Evolutionary conservation across 768 basidiomycete species (phyloP).

Genomic region (Naganishia kalamii): DNA sequence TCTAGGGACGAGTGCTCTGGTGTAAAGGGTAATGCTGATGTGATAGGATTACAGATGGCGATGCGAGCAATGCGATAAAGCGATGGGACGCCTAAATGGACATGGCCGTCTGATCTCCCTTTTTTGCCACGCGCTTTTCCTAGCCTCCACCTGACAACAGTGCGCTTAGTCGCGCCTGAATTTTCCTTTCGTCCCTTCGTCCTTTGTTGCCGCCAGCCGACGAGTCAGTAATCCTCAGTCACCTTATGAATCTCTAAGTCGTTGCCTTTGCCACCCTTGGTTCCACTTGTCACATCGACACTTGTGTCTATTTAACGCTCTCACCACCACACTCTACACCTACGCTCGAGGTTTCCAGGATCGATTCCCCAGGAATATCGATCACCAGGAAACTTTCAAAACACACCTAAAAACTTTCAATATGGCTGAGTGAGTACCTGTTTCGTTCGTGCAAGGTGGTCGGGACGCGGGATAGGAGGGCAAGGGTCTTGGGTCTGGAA

Average conservation of each 20-base stretch:
- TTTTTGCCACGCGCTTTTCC: no score
- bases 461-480: background rate
- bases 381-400: constrained; percentile 17
- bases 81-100: no score
- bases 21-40: no score
- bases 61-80: no score
- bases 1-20: no score
- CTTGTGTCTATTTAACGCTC: constrained; percentile 4
- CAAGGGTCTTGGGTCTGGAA: background rate
- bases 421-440: constrained; percentile 15
- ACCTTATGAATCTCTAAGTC: constrained; percentile 24
- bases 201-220: background rate
- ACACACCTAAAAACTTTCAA: constrained; percentile 5
- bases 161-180: no score
- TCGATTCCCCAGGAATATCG: constrained; percentile 15
- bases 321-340: background rate
- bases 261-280: background rate
- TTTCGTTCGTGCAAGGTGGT: background rate
- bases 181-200: no score
- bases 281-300: background rate
- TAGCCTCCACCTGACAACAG: no score
- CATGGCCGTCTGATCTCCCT: no score
- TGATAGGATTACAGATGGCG: no score
- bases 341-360: constrained; percentile 14
- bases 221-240: background rate